Evolutionary conservation across 2,329 filamentous ascomycete species (phyloP).

Genomic region (Fusarium acutatum): DNA sequence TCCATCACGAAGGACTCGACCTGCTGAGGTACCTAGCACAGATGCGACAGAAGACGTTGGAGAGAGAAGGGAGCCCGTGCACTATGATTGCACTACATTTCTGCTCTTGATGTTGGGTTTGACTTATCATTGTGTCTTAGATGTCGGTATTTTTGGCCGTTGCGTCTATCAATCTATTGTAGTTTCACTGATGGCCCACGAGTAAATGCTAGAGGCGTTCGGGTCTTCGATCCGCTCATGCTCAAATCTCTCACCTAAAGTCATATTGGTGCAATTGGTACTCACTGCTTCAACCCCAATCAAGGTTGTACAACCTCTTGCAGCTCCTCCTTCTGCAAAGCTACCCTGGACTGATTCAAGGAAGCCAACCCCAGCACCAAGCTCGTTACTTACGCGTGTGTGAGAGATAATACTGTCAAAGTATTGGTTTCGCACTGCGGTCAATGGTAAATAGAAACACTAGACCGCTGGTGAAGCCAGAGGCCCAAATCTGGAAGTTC

Average conservation of each 20-base stretch:
- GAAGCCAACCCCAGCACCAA: background rate
- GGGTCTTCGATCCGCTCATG: background rate
- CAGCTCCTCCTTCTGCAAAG: background rate
- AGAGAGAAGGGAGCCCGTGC: background rate
- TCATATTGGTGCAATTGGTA: background rate
- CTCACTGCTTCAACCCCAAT: background rate
- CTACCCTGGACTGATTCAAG: slow-evolving; percentile 1
- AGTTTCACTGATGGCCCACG: background rate
- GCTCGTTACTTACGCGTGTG: background rate
- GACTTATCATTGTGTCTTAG: background rate
- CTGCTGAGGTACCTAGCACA: slow-evolving; percentile 2
- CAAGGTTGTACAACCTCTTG: background rate
- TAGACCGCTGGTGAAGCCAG: slow-evolving; percentile 19
- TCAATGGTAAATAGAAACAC: slow-evolving; percentile 6
- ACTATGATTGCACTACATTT: background rate
- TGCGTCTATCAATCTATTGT: background rate
- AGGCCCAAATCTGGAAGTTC: background rate
- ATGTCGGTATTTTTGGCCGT: background rate
- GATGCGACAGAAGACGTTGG: background rate
- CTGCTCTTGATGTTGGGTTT: background rate
- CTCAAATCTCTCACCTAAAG: background rate
- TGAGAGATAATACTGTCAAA: background rate
- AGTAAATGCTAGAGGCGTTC: background rate
- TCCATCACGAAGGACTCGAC: background rate
- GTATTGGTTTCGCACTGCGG: slow-evolving; percentile 21